Evolutionary conservation across 75 land plant species (phyloP), one percentile per base, ranked within the genome.

Genomic region (Azolla pinnata): DNA sequence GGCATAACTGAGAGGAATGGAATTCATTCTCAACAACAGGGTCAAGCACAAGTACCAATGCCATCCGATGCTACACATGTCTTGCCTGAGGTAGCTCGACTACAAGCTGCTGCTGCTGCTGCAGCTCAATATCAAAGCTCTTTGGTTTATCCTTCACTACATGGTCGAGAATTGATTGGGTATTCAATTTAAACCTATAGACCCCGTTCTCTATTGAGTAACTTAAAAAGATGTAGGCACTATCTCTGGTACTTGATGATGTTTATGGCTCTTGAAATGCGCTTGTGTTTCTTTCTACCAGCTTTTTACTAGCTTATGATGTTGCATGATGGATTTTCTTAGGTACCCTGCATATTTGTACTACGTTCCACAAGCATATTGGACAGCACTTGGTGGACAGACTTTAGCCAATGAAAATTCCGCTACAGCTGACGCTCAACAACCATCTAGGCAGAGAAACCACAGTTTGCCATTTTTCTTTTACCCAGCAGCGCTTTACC

Each of bases 71-170:
- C 48, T 48, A 61, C 33, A 34, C 53, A 60, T 48, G 19, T 73
- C 29, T 69, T 53, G 45, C 75, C 44, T 23, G 81, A 86, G 54
- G 78, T 69, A 46, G 76, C 71, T 16, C 69, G 81, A 59, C 63
- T 84, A 31, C 88, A 79, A 67, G 95, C 93, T 67, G 95, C 95
- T 52, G 78, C 73, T 8, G 66, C 80, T 47, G 86, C 95, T 53
- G 84, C 82, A 20, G 49, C 85, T 18, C 63, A 80, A 54, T 79
- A 84, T 72, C 75, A 68, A 26, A 78, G 74, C 32, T 84, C 97
- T 59, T 78, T 55, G 76, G 82, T 82, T 26, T 77, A 82, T 74
- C 85, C 84, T 54, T 54, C 73, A 57, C 45, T 86, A 38, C 79
- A 65, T 42, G 64, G 54, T 3, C 24, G 54, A 25, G 54, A 52